These are phyloP conservation scores for Daldinia bambusicola DNA, from an alignment of 495 filamentous ascomycete species.

Conservation along the genomic window DNA sequence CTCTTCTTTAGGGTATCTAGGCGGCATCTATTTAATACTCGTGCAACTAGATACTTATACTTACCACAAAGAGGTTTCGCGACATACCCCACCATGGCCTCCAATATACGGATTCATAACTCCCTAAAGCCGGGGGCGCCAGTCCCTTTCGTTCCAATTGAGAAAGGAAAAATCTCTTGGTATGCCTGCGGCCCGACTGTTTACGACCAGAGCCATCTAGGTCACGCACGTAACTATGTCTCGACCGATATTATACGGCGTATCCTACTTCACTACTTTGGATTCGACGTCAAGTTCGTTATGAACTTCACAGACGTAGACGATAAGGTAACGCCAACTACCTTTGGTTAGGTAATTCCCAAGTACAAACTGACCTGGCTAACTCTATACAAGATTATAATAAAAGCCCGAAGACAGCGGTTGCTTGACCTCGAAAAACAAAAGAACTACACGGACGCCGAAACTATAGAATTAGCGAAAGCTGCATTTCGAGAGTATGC, in stretches of 20 bases:
- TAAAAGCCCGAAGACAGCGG: slow-evolving; percentile 80
- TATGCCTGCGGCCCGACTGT: slow-evolving; percentile 94
- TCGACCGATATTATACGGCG: slow-evolving; percentile 91
- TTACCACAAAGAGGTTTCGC: slow-evolving; percentile 43
- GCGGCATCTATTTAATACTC: slow-evolving; percentile 17
- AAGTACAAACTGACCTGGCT: slow-evolving; percentile 55
- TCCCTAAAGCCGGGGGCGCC: slow-evolving; percentile 76
- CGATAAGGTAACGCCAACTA: slow-evolving; percentile 71
- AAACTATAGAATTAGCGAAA: slow-evolving; percentile 63
- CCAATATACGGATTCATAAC: slow-evolving; percentile 73
- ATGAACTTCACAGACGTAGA: slow-evolving; percentile 97
- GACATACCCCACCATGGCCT: slow-evolving; percentile 54
- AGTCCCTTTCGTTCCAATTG: slow-evolving; percentile 78
- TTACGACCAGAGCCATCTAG: slow-evolving; percentile 90
- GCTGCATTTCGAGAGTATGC: slow-evolving; percentile 78
- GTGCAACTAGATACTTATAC: slow-evolving; percentile 21
- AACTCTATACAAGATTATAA: slow-evolving; percentile 73
- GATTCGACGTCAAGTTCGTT: slow-evolving; percentile 86
- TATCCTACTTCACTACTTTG: slow-evolving; percentile 87
- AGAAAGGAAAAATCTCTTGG: slow-evolving; percentile 81
- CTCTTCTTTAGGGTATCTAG: slow-evolving; percentile 38
- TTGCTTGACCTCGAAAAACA: slow-evolving; percentile 70
- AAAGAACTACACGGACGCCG: slow-evolving; percentile 55
- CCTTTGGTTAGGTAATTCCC: neutral
- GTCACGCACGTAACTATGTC: slow-evolving; percentile 94